Conservation (phyloP, 495 filamentous ascomycete species). For the Bryoglossum gracile region DNA sequence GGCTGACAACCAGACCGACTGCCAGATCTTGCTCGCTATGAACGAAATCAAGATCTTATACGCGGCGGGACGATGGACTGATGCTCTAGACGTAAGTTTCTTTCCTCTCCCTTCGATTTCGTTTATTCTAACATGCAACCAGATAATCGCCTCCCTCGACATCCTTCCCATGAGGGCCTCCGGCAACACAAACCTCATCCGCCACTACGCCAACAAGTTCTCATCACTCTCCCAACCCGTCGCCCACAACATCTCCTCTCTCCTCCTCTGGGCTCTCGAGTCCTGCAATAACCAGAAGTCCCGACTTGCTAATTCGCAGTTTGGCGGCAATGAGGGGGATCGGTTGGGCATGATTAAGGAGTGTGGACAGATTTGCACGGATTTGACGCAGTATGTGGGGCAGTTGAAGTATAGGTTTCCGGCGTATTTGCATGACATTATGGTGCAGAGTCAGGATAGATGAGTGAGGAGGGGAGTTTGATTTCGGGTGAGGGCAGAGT, state of each 20-base stretch:
- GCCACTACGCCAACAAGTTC: constrained; percentile 68
- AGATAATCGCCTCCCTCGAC: constrained; percentile 66
- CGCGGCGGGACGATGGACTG: constrained; percentile 62
- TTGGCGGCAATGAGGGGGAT: constrained; percentile 65
- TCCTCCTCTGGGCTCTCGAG: constrained; percentile 87
- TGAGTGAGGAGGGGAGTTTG: constrained; percentile 36
- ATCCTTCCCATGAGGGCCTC: constrained; percentile 69
- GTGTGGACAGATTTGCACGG: constrained; percentile 69
- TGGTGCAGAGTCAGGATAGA: constrained; percentile 71
- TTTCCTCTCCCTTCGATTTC: constrained; percentile 3
- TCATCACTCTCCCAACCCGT: constrained; percentile 65
- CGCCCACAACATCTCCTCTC: constrained; percentile 75
- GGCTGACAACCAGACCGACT: constrained; percentile 56
- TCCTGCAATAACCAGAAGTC: constrained; percentile 73
- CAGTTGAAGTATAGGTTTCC: constrained; percentile 84
- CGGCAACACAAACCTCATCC: constrained; percentile 66
- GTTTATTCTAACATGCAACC: constrained; percentile 22
- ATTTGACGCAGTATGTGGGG: constrained; percentile 90
- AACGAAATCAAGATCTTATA: constrained; percentile 66
- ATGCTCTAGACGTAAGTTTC: constrained; percentile 72
- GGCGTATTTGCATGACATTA: constrained; percentile 64
- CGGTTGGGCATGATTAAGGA: constrained; percentile 56
- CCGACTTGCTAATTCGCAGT: constrained; percentile 54
- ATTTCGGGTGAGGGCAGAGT: too few species aligned
- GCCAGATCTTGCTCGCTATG: constrained; percentile 67